phyloP scores from a whole-genome alignment of 495 filamentous ascomycete species.

The Daldinia grandis region DNA sequence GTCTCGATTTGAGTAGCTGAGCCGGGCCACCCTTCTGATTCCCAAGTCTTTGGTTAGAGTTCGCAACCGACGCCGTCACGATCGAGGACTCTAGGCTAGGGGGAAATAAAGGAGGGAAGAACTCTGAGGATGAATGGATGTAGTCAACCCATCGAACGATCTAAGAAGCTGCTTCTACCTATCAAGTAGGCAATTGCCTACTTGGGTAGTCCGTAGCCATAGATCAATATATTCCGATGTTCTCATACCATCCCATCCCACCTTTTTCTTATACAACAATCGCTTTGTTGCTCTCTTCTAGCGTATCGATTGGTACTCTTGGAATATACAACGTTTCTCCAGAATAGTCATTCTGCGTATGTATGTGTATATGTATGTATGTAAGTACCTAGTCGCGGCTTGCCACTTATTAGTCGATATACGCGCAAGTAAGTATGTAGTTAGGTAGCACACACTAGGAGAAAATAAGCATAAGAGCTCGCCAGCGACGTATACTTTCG shows the following conservation, averaged over 20 bases:
- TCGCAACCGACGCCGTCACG: slow-evolving; percentile 28
- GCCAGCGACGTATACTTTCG: background rate
- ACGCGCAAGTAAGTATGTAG: background rate
- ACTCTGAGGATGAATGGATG: slow-evolving; percentile 11
- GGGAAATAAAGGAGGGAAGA: slow-evolving; percentile 6
- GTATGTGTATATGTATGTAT: no score
- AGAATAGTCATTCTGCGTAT: background rate
- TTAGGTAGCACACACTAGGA: background rate
- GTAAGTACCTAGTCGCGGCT: slow-evolving; percentile 1
- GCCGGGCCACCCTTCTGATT: slow-evolving; percentile 20
- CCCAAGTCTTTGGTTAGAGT: slow-evolving; percentile 36
- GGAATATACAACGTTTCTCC: background rate
- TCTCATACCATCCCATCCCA: background rate
- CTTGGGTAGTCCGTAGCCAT: slow-evolving; percentile 3
- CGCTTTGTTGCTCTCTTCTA: background rate
- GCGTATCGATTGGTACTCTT: background rate
- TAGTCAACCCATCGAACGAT: background rate
- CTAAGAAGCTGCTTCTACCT: slow-evolving; percentile 3
- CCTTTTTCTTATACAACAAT: slow-evolving; percentile 8
- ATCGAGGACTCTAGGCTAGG: slow-evolving; percentile 1
- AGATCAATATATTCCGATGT: slow-evolving; percentile 8
- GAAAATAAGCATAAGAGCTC: slow-evolving; percentile 9
- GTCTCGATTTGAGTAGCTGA: slow-evolving; percentile 5
- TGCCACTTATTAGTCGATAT: slow-evolving; percentile 3
- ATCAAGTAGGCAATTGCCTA: slow-evolving; percentile 13